Evolutionary conservation across 345 rosid genomes (phyloP).

Genomic region (Populus simonii): DNA sequence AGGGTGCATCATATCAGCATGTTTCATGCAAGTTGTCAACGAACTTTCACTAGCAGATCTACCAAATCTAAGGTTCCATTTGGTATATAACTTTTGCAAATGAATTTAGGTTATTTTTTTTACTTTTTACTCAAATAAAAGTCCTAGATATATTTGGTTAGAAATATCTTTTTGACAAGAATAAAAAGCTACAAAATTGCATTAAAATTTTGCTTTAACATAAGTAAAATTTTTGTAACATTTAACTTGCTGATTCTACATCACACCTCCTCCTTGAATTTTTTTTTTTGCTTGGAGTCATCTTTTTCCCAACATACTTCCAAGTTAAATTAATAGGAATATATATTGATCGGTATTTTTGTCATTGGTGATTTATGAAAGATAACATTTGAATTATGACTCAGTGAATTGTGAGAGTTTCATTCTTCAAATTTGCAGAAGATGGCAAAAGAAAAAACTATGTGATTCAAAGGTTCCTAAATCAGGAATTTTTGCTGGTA

Average conservation of each 20-base stretch:
- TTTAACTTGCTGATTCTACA: neutral
- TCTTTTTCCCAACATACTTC: neutral
- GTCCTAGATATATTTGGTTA: too few relatives aligned
- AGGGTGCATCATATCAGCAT: neutral
- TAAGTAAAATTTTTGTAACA: neutral
- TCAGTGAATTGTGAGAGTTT: neutral
- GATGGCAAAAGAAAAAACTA: neutral
- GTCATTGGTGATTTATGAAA: neutral
- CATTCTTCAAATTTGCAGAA: neutral
- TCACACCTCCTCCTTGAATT: neutral
- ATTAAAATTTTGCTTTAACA: too few relatives aligned
- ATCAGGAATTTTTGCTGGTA: neutral
- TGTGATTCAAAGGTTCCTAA: neutral
- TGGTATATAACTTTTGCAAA: neutral
- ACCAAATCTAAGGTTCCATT: neutral
- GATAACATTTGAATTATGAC: neutral
- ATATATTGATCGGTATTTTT: neutral
- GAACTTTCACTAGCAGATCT: neutral
- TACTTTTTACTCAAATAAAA: neutral
- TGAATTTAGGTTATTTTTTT: neutral
- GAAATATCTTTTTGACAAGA: too few relatives aligned
- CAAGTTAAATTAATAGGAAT: neutral
- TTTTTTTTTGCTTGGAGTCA: neutral
- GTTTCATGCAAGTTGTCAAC: neutral
- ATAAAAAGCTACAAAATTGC: neutral